Evolutionary conservation across 1,284 basidiomycete genomes (phyloP).

Genomic region (Retiboletus fuscus): DNA sequence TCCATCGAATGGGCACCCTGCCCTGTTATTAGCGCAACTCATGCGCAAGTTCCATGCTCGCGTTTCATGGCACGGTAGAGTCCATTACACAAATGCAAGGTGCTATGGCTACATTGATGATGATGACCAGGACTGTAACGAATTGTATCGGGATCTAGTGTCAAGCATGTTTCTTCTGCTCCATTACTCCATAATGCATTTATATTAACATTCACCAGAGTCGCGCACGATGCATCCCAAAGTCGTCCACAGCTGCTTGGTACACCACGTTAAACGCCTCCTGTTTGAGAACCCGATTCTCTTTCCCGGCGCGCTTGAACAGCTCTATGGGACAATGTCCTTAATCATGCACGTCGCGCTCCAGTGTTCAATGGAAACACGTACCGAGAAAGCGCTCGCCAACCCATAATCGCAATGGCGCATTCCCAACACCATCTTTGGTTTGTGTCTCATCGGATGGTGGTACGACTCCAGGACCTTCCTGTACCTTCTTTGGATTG

Average conservation of each 20-base stretch:
- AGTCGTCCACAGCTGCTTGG: slow-evolving; percentile 40
- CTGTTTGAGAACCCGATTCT: slow-evolving; percentile 56
- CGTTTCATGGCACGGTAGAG: background rate
- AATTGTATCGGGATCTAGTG: background rate
- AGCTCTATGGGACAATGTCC: slow-evolving; percentile 56
- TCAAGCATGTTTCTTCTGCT: background rate
- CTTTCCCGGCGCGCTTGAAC: slow-evolving; percentile 64
- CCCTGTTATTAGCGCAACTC: background rate
- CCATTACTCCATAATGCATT: background rate
- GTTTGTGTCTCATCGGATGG: slow-evolving; percentile 32
- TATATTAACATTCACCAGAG: slow-evolving; percentile 29
- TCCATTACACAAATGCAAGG: background rate
- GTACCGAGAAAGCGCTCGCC: slow-evolving; percentile 74
- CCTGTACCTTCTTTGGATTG: slow-evolving; percentile 40
- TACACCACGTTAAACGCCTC: slow-evolving; percentile 45
- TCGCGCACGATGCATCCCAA: slow-evolving; percentile 33
- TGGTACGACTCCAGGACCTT: slow-evolving; percentile 30
- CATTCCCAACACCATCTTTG: slow-evolving; percentile 63
- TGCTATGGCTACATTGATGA: slow-evolving; percentile 21
- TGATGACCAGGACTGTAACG: slow-evolving; percentile 1
- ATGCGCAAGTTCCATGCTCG: too few relatives aligned
- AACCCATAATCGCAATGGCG: slow-evolving; percentile 74
- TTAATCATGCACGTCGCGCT: background rate
- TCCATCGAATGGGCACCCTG: too few relatives aligned
- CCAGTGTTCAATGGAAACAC: slow-evolving; percentile 37